Conservation (phyloP, 805 yeast genomes). For the Zygosaccharomyces pseudorouxii region DNA sequence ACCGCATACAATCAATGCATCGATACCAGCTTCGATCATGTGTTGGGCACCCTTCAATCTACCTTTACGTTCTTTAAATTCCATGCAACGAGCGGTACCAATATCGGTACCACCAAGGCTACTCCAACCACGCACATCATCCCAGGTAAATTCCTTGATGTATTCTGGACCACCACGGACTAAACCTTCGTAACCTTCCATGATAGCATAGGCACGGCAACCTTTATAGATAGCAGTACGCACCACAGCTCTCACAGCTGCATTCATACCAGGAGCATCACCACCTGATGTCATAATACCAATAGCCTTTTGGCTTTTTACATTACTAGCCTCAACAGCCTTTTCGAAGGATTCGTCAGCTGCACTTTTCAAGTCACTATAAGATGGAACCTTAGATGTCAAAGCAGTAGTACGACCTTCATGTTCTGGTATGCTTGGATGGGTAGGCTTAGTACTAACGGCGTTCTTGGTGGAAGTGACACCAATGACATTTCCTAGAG, state of each 20-base stretch:
- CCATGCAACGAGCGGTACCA: constrained; percentile 69
- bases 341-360: constrained; percentile 5
- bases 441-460: constrained; percentile 39
- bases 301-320: constrained; percentile 40
- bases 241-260: constrained; percentile 64
- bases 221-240: constrained; percentile 59
- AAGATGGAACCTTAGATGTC: constrained; percentile 11
- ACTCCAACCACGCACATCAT: constrained; percentile 63
- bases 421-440: constrained; percentile 9
- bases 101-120: constrained; percentile 67
- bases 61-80: constrained; percentile 59
- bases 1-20: constrained; percentile 70
- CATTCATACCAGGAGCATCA: constrained; percentile 74
- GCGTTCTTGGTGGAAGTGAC: constrained; percentile 60
- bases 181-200: constrained; percentile 69
- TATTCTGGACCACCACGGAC: constrained; percentile 54
- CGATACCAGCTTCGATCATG: constrained; percentile 62
- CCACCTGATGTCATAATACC: constrained; percentile 77
- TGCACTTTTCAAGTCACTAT: constrained; percentile 11
- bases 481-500: constrained; percentile 73
- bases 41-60: constrained; percentile 56
- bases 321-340: constrained; percentile 7
- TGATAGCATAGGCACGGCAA: constrained; percentile 58
- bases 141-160: constrained; percentile 61
- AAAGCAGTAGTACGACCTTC: constrained; percentile 14